Conservation (phyloP, 1,284 basidiomycete genomes). For the Cutaneotrichosporon cutaneum region DNA sequence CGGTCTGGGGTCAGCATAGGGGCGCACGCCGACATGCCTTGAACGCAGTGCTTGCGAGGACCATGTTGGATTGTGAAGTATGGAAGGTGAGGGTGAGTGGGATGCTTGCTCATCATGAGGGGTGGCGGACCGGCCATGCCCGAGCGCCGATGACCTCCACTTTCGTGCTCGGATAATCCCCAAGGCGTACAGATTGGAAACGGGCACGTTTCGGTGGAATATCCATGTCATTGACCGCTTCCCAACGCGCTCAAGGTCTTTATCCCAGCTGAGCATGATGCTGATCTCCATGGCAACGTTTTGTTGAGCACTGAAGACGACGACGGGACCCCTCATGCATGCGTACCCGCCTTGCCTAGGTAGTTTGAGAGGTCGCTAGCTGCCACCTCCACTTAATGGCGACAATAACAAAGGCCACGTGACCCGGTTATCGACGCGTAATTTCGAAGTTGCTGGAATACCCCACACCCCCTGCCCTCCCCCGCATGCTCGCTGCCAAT, state of each 20-base stretch:
- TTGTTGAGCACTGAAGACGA: too few species aligned
- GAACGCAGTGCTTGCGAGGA: conserved; percentile 38
- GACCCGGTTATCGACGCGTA: not conserved
- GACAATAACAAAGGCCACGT: not conserved
- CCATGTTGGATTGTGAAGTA: conserved; percentile 22
- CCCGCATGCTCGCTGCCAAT: not conserved
- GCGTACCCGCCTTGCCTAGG: too few species aligned
- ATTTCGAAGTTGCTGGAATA: not conserved
- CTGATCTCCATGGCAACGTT: too few species aligned
- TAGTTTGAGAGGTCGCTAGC: too few species aligned
- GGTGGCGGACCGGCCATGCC: conserved; percentile 2
- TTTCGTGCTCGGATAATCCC: not conserved
- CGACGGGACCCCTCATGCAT: too few species aligned
- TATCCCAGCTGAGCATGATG: too few species aligned
- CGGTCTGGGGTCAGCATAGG: conserved; percentile 38
- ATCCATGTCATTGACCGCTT: not conserved
- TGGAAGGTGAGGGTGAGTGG: not conserved
- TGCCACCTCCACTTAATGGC: too few species aligned
- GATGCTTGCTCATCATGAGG: conserved; percentile 4
- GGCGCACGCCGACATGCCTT: conserved; percentile 25
- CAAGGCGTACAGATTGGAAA: too few species aligned
- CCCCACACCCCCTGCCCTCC: not conserved
- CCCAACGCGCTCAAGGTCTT: not conserved
- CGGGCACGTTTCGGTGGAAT: not conserved
- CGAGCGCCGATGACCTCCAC: conserved; percentile 8